Conservation (phyloP, 2,329 filamentous ascomycete species). For the Venturia effusa region DNA sequence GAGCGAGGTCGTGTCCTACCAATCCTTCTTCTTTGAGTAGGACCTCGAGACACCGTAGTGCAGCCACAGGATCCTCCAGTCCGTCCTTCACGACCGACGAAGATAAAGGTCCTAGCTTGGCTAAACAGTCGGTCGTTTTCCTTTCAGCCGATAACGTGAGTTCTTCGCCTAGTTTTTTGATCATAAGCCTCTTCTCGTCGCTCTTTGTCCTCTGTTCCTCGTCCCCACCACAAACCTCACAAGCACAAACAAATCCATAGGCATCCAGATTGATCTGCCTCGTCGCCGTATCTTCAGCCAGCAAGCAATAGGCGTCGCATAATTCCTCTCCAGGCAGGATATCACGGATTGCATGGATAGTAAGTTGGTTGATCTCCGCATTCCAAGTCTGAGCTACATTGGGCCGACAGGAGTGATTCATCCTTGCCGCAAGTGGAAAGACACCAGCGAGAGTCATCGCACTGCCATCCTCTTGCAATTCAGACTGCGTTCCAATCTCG, state of each 20-base stretch:
- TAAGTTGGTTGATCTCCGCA: background rate
- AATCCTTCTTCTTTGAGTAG: conserved; percentile 8
- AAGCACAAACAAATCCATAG: conserved; percentile 22
- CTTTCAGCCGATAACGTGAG: conserved; percentile 18
- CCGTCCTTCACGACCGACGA: background rate
- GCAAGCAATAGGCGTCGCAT: conserved; percentile 7
- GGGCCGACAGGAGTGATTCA: conserved; percentile 11
- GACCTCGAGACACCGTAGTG: background rate
- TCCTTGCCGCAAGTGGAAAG: conserved; percentile 7
- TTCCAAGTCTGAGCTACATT: conserved; percentile 10
- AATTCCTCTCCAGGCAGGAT: conserved; percentile 10
- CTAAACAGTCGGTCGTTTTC: background rate
- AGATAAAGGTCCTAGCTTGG: background rate
- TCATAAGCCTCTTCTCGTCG: conserved; percentile 3
- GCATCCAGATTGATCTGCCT: conserved; percentile 15
- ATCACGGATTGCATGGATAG: conserved; percentile 8
- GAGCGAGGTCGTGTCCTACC: conserved; percentile 6
- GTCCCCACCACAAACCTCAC: conserved; percentile 17
- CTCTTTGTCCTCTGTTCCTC: background rate
- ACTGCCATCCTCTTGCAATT: conserved; percentile 1
- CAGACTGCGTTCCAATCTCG: background rate
- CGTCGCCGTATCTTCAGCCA: conserved; percentile 13
- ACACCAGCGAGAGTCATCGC: conserved; percentile 4
- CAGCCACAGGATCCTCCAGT: conserved; percentile 4
- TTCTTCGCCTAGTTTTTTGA: conserved; percentile 13